Base-by-base conservation (phyloP, 768 basidiomycete species). In the Kwoniella heveanensis region DNA sequence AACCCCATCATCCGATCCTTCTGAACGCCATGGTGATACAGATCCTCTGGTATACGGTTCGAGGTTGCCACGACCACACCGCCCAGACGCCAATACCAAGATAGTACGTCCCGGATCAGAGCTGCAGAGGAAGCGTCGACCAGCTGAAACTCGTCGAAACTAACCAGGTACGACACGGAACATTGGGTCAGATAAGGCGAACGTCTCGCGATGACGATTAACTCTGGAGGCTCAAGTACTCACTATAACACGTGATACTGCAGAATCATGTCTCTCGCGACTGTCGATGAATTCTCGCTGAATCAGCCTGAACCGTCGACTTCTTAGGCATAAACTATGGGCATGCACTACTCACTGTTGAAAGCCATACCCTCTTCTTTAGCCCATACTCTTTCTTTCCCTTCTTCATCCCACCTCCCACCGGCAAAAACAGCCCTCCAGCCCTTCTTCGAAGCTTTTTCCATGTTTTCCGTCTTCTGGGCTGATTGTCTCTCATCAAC, bases 81-180 rank as follows among this genome's bases (percentile, higher is more conserved):
- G 19, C 85, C 86, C 74, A 88, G 81, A 5, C 86, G 81, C 86
- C 85, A 87, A 70, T 84, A 87, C 85, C 85, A 87, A 13, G 84
- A 83, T 17, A 87, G 74, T 5, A 87, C 85, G 62, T 80, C 79
- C 27, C 79, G 69, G 6, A 80, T 65, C 2, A 81, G 58, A 0
- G 79, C 72, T 0, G 86, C 85, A 30, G 85, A 85, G 0, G 86
- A 86, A 0, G 86, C 84, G 71, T 86, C 86, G 6, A 86, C 83
- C 5, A 87, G 82, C 71, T 87, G 86, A 1, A 87, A 77, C 76
- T 88, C 85, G 66, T 87, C 86, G 73, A 87, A 86, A 22, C 71
- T 74, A 65, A n/a, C n/a, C n/a, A n/a, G n/a, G n/a, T n/a, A n/a
- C n/a, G n/a, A n/a, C n/a, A n/a, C n/a, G 65, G 70, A 52, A 53